Evolutionary conservation across 2,329 filamentous ascomycete species (phyloP).

Genomic region (Capronia coronata): DNA sequence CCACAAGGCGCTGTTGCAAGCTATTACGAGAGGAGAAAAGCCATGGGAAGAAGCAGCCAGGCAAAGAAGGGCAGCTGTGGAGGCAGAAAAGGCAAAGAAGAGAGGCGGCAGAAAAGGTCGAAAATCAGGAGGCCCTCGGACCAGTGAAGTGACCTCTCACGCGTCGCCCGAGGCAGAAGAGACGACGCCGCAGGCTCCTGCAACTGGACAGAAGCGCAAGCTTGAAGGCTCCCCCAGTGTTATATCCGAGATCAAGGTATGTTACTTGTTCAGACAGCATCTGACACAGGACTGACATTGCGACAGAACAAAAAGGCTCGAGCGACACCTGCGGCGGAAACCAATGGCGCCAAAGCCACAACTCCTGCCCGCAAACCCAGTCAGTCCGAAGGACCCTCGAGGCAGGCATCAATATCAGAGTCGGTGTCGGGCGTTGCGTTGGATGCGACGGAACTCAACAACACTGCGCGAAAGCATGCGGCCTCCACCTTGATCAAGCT

Average conservation of each 20-base stretch:
- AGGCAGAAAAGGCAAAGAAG: constrained; percentile 51
- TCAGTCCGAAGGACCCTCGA: constrained; percentile 28
- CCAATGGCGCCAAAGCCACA: constrained; percentile 27
- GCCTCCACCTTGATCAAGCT: constrained; percentile 66
- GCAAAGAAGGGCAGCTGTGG: constrained; percentile 54
- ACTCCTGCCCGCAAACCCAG: constrained; percentile 34
- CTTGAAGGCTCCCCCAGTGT: constrained; percentile 36
- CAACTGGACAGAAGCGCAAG: constrained; percentile 40
- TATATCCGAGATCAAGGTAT: constrained; percentile 24
- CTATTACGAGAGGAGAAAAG: constrained; percentile 71
- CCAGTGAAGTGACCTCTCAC: constrained; percentile 55
- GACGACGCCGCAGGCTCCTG: constrained; percentile 15
- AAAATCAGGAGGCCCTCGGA: constrained; percentile 57
- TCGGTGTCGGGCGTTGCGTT: constrained; percentile 32
- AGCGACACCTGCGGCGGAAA: constrained; percentile 20
- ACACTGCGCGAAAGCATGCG: constrained; percentile 58
- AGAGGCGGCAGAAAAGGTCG: constrained; percentile 53
- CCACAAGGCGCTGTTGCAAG: constrained; percentile 72
- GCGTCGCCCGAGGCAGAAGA: constrained; percentile 36
- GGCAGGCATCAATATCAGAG: constrained; percentile 32
- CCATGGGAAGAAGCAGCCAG: constrained; percentile 72
- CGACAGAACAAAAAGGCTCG: constrained; percentile 29
- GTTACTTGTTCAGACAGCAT: not conserved
- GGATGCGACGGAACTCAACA: constrained; percentile 49
- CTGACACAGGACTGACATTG: constrained; percentile 27